Base-by-base conservation (phyloP, 106 monocot species). In the Narthecium ossifragum region DNA sequence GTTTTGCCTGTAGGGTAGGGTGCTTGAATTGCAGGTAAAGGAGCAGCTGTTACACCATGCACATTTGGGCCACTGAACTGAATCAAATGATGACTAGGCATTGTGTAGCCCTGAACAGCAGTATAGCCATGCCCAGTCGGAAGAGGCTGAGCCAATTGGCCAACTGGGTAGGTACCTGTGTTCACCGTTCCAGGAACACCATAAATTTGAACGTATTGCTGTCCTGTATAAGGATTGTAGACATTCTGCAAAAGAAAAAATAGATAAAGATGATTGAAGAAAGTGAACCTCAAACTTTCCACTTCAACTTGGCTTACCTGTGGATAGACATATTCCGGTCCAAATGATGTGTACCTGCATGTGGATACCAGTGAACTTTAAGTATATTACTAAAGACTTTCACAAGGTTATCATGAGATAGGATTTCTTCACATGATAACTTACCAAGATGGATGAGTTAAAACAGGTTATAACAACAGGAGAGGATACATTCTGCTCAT, bases 181-280 rank as follows among this genome's bases (percentile, higher is more conserved):
- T 72, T 80, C 51, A 57, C 60, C 31, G 80, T 33, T 30, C 86
- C 80, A 36, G 85, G 82, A 52, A 74, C 69, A 36, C 90, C 70
- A 70, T 85, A 78, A 25, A 90, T 53, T 62, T 78, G 90, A 59
- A 80, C 37, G 70, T 80, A 92, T 57, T 82, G 85, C 59, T 92
- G 79, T 15, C 71, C 69, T 17, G 51, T 69, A 47, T 77, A 83
- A 23, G 73, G 74, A 64, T 33, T 80, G 33, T 74, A 74, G 8
- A 69, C 37, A 66, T 82, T 91, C 90, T 90, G 78, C 48, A 68
- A 60, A 63, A 38, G 15, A 65, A 28, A 47, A 46, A 0, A 51
- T 20, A 59, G 21, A 21, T 32, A 39, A 41, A 31, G 38, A 18
- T n/a, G n/a, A n/a, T n/a, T n/a, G n/a, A n/a, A 21, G 37, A 36